phyloP scores from a whole-genome alignment of 108 stramenopile species.

The Nitzschia sp. region DNA sequence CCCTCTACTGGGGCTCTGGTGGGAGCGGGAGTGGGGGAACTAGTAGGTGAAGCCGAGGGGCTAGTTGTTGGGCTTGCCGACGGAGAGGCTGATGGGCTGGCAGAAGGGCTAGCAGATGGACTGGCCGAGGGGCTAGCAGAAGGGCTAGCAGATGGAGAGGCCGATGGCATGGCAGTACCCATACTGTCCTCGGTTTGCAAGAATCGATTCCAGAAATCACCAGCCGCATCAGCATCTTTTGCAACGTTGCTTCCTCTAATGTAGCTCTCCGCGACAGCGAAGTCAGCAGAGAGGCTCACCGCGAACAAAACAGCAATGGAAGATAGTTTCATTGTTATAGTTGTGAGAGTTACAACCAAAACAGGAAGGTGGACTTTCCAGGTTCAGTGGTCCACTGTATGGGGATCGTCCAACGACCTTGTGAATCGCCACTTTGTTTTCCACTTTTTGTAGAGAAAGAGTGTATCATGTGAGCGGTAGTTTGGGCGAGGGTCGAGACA shows the following conservation, averaged over 20 bases:
- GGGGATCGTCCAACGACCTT: too few species aligned
- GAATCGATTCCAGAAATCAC: slow-evolving; percentile 9
- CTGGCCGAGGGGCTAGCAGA: background rate
- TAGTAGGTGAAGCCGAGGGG: slow-evolving; percentile 9
- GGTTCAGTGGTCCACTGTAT: too few species aligned
- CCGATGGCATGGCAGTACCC: background rate
- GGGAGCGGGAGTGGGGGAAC: background rate
- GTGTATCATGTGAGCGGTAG: too few species aligned
- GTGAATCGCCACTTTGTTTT: too few species aligned
- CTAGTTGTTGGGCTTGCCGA: background rate
- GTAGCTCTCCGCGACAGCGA: background rate
- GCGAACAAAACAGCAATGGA: background rate
- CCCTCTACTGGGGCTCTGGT: background rate
- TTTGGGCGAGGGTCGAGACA: too few species aligned
- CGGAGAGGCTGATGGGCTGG: too few species aligned
- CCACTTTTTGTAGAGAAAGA: too few species aligned
- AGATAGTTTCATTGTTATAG: slow-evolving; percentile 5
- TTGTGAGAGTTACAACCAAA: too few species aligned
- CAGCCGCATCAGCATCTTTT: background rate
- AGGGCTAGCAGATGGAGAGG: slow-evolving; percentile 8
- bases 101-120: background rate
- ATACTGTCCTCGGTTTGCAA: background rate
- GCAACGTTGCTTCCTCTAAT: background rate
- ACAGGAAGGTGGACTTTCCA: too few species aligned
- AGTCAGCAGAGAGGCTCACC: background rate